phyloP scores from a whole-genome alignment of 2,329 filamentous ascomycete genomes.

The Helotiales sp. region DNA sequence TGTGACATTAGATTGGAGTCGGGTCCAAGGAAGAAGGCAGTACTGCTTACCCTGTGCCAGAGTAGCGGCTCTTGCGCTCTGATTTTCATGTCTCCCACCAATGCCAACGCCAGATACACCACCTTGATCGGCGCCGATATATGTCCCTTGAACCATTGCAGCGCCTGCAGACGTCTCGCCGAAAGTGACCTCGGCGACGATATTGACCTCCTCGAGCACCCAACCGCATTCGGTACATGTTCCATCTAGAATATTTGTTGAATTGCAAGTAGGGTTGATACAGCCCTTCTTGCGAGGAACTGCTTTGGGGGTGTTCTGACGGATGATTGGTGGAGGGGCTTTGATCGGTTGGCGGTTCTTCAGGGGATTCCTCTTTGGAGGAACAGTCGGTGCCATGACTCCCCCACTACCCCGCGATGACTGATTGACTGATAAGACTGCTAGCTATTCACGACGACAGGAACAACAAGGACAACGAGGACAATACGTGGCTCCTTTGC shows the following conservation, averaged over 20 bases:
- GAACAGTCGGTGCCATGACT: not conserved
- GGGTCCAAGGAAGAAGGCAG: not conserved
- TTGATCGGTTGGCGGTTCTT: not conserved
- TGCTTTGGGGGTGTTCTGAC: constrained; percentile 21
- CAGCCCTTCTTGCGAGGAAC: constrained; percentile 37
- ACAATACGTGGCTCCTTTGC: not conserved
- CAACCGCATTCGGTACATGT: constrained; percentile 84
- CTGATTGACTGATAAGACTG: not conserved
- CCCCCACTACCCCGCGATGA: not conserved
- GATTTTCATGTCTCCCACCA: constrained; percentile 57
- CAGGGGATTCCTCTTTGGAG: not conserved
- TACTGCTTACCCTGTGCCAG: constrained; percentile 47
- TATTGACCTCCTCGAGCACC: constrained; percentile 81
- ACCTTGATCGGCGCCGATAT: constrained; percentile 82
- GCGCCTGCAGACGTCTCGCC: constrained; percentile 84
- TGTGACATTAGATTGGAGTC: constrained; percentile 34
- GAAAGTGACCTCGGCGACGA: constrained; percentile 89
- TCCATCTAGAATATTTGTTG: constrained; percentile 61
- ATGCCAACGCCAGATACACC: constrained; percentile 53
- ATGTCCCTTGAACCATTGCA: constrained; percentile 87
- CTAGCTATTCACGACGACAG: too few relatives aligned
- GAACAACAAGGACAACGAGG: too few relatives aligned
- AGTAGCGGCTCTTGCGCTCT: constrained; percentile 55
- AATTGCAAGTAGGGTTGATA: constrained; percentile 60
- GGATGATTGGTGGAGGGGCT: constrained; percentile 23